These are phyloP conservation scores for Fusarium tricinctum DNA, from an alignment of 2,329 filamentous ascomycete genomes.

Conservation along the genomic window DNA sequence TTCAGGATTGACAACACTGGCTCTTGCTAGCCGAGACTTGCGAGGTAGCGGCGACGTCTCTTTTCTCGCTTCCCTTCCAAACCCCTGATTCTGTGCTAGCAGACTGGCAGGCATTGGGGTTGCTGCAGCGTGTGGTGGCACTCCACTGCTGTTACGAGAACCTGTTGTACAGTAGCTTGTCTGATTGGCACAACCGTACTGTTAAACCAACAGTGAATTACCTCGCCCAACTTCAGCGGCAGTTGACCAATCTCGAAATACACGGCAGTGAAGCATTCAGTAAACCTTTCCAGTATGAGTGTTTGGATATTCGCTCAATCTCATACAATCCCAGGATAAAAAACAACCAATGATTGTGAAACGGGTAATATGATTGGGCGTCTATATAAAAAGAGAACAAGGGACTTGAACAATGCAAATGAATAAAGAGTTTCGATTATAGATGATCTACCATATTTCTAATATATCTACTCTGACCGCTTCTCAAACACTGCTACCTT, in stretches of 20 bases:
- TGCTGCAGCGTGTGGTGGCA: neutral
- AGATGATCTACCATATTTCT: neutral
- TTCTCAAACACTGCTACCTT: neutral
- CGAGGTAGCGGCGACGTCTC: neutral
- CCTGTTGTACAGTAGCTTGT: neutral
- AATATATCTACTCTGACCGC: neutral
- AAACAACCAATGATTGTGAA: neutral
- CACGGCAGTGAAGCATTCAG: neutral
- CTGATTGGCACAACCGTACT: neutral
- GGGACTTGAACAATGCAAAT: neutral
- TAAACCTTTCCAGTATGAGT: neutral
- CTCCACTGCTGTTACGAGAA: neutral
- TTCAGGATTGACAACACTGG: neutral
- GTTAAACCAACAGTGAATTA: neutral
- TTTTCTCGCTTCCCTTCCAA: neutral
- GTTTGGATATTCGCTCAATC: neutral
- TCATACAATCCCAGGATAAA: neutral
- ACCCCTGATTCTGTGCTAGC: neutral
- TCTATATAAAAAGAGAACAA: neutral
- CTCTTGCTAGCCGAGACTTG: neutral
- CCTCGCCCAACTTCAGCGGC: neutral
- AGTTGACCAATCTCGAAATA: neutral
- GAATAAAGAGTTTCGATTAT: neutral
- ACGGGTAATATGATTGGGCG: neutral
- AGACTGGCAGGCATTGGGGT: no score